Base-by-base conservation (phyloP, 306 rosid genomes). In the Vigna radiata region DNA sequence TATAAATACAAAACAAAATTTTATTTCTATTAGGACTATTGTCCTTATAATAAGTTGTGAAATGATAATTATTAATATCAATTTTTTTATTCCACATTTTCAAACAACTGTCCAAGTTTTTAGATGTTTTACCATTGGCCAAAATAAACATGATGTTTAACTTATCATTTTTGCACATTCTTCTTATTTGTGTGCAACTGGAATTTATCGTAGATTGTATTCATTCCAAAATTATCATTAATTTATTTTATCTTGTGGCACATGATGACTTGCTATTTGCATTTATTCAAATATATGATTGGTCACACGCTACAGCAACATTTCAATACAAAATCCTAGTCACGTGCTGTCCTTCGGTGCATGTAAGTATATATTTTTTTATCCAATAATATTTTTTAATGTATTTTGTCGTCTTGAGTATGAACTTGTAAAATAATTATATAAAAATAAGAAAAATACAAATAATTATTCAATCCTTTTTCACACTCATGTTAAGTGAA, bases 251-350 rank as follows among this genome's bases (percentile, higher is more conserved):
- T 66, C 33, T 4, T 19, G 13, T 3, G 13, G 21, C 15, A 29
- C 31, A 73, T 64, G 43, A 73, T 64, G 43, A 64, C 15, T 15
- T 2, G 48, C 49, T 12, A 37, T 27, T 19, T 41, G 41, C 44
- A 33, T 63, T 43, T 72, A 21, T 72, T 27, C 36, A 9, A 37
- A 43, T 41, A 8, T 47, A 16, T 18, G 44, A 16, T 43, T 65
- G 61, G 54, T 37, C 52, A 27, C 55, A 79, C 44, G 53, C 53
- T 25, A 72, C 23, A 41, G 47, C 25, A 31, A 19, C 44, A 55
- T 55, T 33, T 73, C 15, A 61, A 62, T 33, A 61, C 2, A 25
- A 72, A 55, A 44, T 44, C 79, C 21, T 16, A 33, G 7, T 15
- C 68, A 61, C 33, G 6, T 7, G 21, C 11, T 9, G 43, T 15